Evolutionary conservation across 1,284 basidiomycete species (phyloP).

Genomic region (Melanopsichium pennsylvanicum): DNA sequence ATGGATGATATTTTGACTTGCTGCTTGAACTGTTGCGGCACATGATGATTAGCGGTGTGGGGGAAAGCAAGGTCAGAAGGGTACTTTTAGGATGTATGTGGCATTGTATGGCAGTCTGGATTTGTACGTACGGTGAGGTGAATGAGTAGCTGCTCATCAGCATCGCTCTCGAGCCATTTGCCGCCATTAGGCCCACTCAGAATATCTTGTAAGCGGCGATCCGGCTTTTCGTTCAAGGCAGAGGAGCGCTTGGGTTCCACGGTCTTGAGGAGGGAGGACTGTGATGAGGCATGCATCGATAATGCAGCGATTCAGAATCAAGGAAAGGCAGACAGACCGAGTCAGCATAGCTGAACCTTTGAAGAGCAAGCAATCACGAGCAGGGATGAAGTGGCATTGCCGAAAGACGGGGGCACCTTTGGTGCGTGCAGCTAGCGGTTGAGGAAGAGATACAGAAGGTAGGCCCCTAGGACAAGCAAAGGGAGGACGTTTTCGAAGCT

Average conservation of each 20-base stretch:
- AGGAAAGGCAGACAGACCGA: neutral
- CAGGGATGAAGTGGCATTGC: conserved; percentile 4
- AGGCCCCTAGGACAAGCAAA: conserved; percentile 40
- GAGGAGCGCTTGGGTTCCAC: conserved; percentile 73
- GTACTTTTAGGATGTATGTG: too few species aligned
- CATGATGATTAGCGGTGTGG: too few species aligned
- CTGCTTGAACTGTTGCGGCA: conserved; percentile 79
- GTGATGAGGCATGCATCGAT: neutral
- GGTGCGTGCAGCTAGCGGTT: conserved; percentile 20
- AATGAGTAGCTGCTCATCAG: conserved; percentile 75
- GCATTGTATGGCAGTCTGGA: too few species aligned
- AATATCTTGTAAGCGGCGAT: conserved; percentile 72
- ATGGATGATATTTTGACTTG: conserved; percentile 78
- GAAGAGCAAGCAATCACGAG: conserved; percentile 1
- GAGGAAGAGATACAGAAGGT: conserved; percentile 45
- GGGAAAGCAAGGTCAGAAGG: too few species aligned
- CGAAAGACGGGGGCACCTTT: conserved; percentile 1
- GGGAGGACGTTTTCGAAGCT: conserved; percentile 50
- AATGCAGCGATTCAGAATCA: neutral
- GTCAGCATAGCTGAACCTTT: conserved; percentile 20
- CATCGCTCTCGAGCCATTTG: conserved; percentile 79
- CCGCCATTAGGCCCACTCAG: conserved; percentile 68
- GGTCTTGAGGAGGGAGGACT: conserved; percentile 72
- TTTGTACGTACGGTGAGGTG: conserved; percentile 17
- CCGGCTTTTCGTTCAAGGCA: conserved; percentile 77